Conservation (phyloP, 306 rosid genomes). For the Ziziphus jujuba region DNA sequence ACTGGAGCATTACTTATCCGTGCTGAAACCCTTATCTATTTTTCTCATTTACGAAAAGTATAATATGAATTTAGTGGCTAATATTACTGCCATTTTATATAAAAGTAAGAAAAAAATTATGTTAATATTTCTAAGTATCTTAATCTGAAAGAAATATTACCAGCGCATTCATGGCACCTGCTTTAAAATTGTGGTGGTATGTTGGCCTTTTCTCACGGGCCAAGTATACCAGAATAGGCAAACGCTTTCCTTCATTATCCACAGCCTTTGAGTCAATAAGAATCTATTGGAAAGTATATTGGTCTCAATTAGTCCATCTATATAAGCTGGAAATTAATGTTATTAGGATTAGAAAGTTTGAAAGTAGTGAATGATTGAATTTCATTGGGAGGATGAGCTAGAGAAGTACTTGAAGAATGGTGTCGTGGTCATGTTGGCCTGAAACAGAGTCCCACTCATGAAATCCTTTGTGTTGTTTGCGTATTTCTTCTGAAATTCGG, state of each 20-base stretch:
- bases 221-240: conserved; percentile 66
- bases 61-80: too few relatives aligned
- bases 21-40: conserved; percentile 69
- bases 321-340: too few relatives aligned
- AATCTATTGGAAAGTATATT: too few relatives aligned
- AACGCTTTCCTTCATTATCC: conserved; percentile 42
- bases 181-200: conserved; percentile 61
- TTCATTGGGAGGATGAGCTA: too few relatives aligned
- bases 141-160: too few relatives aligned
- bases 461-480: conserved; percentile 42
- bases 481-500: conserved; percentile 48
- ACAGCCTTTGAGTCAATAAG: conserved; percentile 47
- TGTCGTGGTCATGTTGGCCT: conserved; percentile 53
- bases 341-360: too few relatives aligned
- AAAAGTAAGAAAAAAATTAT: too few relatives aligned
- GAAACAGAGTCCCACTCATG: conserved; percentile 54
- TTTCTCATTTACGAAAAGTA: too few relatives aligned
- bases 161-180: conserved; percentile 81
- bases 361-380: too few relatives aligned
- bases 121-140: too few relatives aligned
- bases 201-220: conserved; percentile 74
- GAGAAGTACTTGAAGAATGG: conserved; percentile 64
- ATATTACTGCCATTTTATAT: too few relatives aligned
- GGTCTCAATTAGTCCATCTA: too few relatives aligned
- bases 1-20: conserved; percentile 45